Base-by-base conservation (phyloP, 306 rosid genomes). In the Morella rubra region DNA sequence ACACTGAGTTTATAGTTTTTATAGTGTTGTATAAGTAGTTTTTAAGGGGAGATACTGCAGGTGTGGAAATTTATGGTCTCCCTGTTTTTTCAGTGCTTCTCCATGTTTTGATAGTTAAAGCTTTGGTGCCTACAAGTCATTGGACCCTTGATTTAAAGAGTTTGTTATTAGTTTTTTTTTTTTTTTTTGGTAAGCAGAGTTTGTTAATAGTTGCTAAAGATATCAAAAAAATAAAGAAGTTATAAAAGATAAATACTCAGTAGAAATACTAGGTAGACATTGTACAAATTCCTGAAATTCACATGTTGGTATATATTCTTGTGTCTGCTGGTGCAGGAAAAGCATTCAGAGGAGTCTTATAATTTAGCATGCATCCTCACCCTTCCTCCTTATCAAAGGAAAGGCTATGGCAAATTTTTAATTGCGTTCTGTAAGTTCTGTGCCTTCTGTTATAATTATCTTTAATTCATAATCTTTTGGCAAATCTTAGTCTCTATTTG, bases 381-480 rank as follows among this genome's bases (percentile, higher is more conserved):
- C 71, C 96, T 96, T 84, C 99, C 99, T 71, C 99, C 99, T 52
- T 96, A 96, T 87, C 99, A 96, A 84, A 88, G 99, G 84, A 96
- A 93, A 87, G 99, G 99, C 90, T 96, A 96, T 76, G 99, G 99
- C 0, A 96, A 96, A 84, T 96, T 96, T 89, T 85, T 96, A 74
- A 96, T 96, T 74, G 98, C 99, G 72, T 96, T 96, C 68, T 96
- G 99, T 96, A 89, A 91, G 97, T 68, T 64, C 60, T 77, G 73
- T 44, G 37, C 47, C 74, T 51, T 18, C 22, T 18, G 15, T 51
- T 59, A 19, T n/a, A 4, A 54, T 3, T 32, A 19, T 65, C 20
- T 50, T 50, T 22, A 47, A 46, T 66, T 1, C 16, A 27, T 47
- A 53, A 8, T n/a, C 68, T 70, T 5, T 49, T 41, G 70, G 42